Base-by-base conservation (phyloP, 305 asterid species). In the Fraxinus floribunda region DNA sequence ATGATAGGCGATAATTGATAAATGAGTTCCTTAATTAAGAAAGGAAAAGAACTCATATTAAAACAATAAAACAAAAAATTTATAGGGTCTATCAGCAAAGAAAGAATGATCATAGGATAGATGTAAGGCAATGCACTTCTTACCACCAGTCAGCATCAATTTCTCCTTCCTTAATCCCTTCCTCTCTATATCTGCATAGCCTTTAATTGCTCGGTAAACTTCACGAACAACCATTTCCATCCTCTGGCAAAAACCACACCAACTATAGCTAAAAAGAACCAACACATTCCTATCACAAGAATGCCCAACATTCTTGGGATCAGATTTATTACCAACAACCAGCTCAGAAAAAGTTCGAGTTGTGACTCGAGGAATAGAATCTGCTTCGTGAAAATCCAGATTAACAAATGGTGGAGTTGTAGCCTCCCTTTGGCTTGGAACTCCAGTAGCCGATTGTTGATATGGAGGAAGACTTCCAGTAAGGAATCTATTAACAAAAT, bases 181-280 rank as follows among this genome's bases (percentile, higher is more conserved):
- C 74, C 79, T 89, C 83, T 87, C 84, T 89, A 83, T 86, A 76
- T 86, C 64, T 70, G 88, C 87, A 86, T 89, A 91, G 41, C 89
- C 89, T 83, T 88, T 89, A 83, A 93, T 88, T 79, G 95, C 94
- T 81, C 93, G 92, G 86, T 90, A 88, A 79, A 91, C 97, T 92
- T 96, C 99, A 83, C 98, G 99, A 83, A 96, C 97, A 83, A 94
- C 90, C 82, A 92, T 87, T 89, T 96, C 98, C 97, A 91, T 92
- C 90, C 98, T 91, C 88, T 90, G 98, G 89, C 99, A 96, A 90
- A 96, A 94, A 41, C 98, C 98, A 90, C 99, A 96, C 98, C 98
- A 96, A 89, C 83, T 88, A 78, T 87, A 92, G 89, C 92, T 93
- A 78, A 96, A 94, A 82, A 96, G 97, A 86, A 96, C 95, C 86